Evolutionary conservation across 2,329 filamentous ascomycete species (phyloP).

Genomic region (Aspergillus ochraceus): DNA sequence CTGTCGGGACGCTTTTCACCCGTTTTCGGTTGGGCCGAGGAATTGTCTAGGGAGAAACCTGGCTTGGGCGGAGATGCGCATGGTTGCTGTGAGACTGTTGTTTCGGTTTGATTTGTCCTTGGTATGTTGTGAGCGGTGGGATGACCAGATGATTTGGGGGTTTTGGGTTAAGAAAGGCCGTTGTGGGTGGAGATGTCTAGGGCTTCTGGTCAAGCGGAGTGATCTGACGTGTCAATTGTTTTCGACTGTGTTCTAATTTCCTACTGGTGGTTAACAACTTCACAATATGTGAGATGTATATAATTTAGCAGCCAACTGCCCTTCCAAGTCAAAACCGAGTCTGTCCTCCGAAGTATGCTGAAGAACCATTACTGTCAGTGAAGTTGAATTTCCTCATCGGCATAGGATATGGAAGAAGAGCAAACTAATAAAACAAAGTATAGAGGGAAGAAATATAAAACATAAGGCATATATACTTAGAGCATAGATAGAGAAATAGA

Average conservation of each 20-base stretch:
- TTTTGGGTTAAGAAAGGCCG: slow-evolving; percentile 4
- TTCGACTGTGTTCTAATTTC: too few relatives aligned
- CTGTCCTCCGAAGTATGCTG: too few relatives aligned
- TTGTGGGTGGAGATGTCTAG: background rate
- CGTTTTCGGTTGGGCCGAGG: slow-evolving; percentile 31
- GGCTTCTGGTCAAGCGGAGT: background rate
- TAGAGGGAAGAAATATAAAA: too few relatives aligned
- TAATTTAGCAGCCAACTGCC: background rate
- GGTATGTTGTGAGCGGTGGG: background rate
- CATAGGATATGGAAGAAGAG: too few relatives aligned
- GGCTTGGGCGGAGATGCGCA: slow-evolving; percentile 9
- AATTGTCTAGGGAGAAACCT: slow-evolving; percentile 29
- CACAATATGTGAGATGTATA: background rate
- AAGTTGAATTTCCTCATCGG: too few relatives aligned
- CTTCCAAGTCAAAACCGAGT: background rate
- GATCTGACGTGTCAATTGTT: background rate
- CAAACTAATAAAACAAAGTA: too few relatives aligned
- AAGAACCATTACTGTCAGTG: too few relatives aligned
- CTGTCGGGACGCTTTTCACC: slow-evolving; percentile 30
- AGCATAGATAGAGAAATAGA: too few relatives aligned
- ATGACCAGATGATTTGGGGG: slow-evolving; percentile 2
- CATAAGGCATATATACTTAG: too few relatives aligned
- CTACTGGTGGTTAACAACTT: background rate
- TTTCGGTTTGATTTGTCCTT: background rate
- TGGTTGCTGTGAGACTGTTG: slow-evolving; percentile 7